Evolutionary conservation across 345 rosid genomes (phyloP).

Genomic region (Salix koriyanagi): DNA sequence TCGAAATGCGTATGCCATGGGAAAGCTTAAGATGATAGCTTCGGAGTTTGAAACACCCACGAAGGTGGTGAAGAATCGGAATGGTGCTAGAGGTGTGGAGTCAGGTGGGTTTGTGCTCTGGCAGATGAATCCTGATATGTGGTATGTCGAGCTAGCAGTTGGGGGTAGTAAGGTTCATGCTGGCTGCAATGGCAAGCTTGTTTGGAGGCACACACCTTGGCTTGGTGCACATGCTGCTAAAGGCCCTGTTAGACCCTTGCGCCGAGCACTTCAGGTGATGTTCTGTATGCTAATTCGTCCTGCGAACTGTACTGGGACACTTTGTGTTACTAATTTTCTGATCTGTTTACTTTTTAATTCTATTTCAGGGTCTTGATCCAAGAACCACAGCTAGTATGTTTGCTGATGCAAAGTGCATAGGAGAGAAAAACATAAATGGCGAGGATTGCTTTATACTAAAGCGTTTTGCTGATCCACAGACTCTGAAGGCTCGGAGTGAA

Average conservation of each 20-base stretch:
- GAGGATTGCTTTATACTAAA: conserved; percentile 90
- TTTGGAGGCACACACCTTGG: conserved; percentile 96
- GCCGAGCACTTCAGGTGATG: conserved; percentile 83
- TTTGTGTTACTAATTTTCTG: background rate
- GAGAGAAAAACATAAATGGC: conserved; percentile 70
- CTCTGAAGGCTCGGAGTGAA: conserved; percentile 74
- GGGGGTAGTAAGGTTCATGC: conserved; percentile 87
- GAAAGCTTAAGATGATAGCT: conserved; percentile 75
- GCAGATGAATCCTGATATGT: conserved; percentile 97
- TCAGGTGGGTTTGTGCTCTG: conserved; percentile 88
- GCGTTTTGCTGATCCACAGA: conserved; percentile 69
- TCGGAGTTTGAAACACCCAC: conserved; percentile 72
- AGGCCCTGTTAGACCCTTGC: conserved; percentile 86
- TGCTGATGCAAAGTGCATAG: conserved; percentile 79
- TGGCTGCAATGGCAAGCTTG: conserved; percentile 87
- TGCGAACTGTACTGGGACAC: background rate
- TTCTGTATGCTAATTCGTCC: background rate
- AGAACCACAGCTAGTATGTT: conserved; percentile 74
- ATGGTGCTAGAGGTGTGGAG: conserved; percentile 50
- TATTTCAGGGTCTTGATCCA: conserved; percentile 85
- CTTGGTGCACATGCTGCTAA: conserved; percentile 82
- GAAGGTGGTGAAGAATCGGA: conserved; percentile 61
- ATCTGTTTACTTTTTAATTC: background rate
- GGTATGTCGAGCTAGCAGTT: conserved; percentile 90
- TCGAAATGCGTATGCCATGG: conserved; percentile 81